Conservation (phyloP, 1,284 basidiomycete species). For the Trametes hirsuta region DNA sequence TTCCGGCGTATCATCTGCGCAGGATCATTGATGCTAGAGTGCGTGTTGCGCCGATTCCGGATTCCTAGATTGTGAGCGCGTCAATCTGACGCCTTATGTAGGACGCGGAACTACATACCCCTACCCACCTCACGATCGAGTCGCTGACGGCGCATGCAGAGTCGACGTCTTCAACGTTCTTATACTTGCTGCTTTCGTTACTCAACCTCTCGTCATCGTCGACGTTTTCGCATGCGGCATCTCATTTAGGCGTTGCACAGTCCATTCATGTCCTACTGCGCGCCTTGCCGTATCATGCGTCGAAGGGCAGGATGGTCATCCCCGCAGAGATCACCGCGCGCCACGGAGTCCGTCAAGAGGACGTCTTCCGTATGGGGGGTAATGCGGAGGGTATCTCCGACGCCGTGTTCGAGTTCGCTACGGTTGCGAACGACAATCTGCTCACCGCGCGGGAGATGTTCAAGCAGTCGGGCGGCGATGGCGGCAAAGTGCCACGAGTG, state of each 20-base stretch:
- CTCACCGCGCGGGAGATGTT: constrained; percentile 83
- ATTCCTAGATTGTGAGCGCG: constrained; percentile 21
- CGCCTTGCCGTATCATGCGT: constrained; percentile 76
- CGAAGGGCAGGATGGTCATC: constrained; percentile 76
- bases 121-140: constrained; percentile 72
- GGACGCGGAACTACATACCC: constrained; percentile 76
- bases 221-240: constrained; percentile 76
- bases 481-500: constrained; percentile 57
- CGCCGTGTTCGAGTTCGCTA: constrained; percentile 89
- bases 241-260: constrained; percentile 77
- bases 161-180: constrained; percentile 78
- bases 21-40: constrained; percentile 88
- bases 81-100: constrained; percentile 36
- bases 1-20: constrained; percentile 79
- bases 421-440: constrained; percentile 89
- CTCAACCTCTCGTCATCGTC: constrained; percentile 65
- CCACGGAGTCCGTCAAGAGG: constrained; percentile 84
- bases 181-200: constrained; percentile 80
- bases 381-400: constrained; percentile 67
- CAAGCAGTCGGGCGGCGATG: constrained; percentile 51
- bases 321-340: constrained; percentile 85
- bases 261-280: constrained; percentile 75
- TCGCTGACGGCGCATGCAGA: constrained; percentile 75
- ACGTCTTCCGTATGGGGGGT: constrained; percentile 77
- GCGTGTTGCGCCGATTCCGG: constrained; percentile 35